Conservation (phyloP, 2,329 filamentous ascomycete species). For the Dothideomycetidae sp. region DNA sequence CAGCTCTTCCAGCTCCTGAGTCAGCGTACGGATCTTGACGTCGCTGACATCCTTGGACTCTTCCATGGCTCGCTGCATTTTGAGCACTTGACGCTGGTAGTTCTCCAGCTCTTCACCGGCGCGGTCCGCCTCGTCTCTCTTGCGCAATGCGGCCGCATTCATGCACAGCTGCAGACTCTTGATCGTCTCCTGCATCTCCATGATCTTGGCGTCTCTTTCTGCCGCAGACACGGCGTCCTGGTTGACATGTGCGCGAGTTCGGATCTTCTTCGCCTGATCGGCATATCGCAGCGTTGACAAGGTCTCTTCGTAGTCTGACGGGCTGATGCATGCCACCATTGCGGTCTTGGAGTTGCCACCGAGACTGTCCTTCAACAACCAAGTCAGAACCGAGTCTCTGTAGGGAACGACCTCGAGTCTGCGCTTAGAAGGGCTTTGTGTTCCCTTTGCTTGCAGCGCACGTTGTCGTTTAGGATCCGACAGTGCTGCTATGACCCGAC, state of each 20-base stretch:
- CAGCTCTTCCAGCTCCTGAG: conserved; percentile 34
- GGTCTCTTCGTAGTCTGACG: conserved; percentile 93
- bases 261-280: conserved; percentile 94
- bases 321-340: conserved; percentile 96
- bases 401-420: conserved; percentile 59
- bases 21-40: conserved; percentile 80
- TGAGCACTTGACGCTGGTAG: conserved; percentile 78
- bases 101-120: conserved; percentile 80
- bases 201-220: conserved; percentile 85
- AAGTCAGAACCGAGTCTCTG: conserved; percentile 68
- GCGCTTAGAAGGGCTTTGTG: conserved; percentile 31
- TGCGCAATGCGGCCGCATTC: conserved; percentile 43
- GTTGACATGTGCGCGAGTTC: conserved; percentile 86
- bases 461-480: conserved; percentile 47
- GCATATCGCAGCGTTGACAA: conserved; percentile 91
- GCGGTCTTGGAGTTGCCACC: conserved; percentile 97
- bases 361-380: conserved; percentile 89
- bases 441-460: conserved; percentile 37
- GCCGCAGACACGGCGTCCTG: conserved; percentile 87
- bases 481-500: conserved; percentile 86
- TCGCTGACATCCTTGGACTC: conserved; percentile 81
- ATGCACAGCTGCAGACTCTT: conserved; percentile 65
- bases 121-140: conserved; percentile 57
- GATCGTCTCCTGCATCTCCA: conserved; percentile 91
- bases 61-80: conserved; percentile 93